Percentiles rank a stretch among this genome's conserved stretches.
Conservation (phyloP, 2,329 filamentous ascomycete species). For the Fusarium sp. region DNA sequence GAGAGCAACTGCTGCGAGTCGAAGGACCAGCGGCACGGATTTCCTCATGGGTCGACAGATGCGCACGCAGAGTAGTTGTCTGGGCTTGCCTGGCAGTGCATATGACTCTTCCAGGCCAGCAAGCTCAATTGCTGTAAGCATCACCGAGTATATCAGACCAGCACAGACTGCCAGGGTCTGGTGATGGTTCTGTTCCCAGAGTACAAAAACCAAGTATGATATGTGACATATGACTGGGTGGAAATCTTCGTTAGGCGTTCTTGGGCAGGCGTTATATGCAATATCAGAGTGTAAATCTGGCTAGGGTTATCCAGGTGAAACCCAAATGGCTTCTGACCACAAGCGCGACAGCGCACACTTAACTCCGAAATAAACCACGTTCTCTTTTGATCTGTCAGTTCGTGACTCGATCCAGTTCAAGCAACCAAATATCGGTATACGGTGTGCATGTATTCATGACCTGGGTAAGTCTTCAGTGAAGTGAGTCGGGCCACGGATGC, state of each 20-base stretch:
- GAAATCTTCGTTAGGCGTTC: neutral
- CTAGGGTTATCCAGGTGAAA: neutral
- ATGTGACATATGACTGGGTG: neutral
- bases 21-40: constrained; percentile 15
- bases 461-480: neutral
- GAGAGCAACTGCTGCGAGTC: neutral
- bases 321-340: neutral
- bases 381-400: neutral
- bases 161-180: constrained; percentile 12
- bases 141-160: constrained; percentile 30
- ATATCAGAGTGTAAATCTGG: neutral
- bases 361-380: constrained; percentile 1
- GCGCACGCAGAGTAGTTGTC: constrained; percentile 19
- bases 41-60: constrained; percentile 2
- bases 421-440: neutral
- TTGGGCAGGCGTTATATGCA: constrained; percentile 12
- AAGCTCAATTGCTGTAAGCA: constrained; percentile 25
- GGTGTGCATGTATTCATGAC: neutral
- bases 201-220: neutral
- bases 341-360: neutral
- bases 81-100: constrained; percentile 12
- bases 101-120: constrained; percentile 15
- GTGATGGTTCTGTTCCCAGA: neutral
- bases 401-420: neutral
- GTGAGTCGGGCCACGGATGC: neutral